phyloP scores from a whole-genome alignment of 2,329 filamentous ascomycete species.

The Fusarium sp. region DNA sequence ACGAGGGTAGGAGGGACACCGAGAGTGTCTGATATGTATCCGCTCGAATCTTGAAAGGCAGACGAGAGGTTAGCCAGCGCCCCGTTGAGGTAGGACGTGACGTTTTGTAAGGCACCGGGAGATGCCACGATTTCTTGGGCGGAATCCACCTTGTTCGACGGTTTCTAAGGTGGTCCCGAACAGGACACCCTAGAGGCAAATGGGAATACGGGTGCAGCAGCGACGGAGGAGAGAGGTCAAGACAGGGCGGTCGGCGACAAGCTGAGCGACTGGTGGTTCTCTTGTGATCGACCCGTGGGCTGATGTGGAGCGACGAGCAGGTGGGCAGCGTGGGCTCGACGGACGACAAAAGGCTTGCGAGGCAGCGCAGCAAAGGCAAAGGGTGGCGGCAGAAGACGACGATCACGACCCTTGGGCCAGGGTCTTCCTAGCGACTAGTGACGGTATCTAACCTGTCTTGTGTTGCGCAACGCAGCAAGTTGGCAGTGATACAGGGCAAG shows the following conservation, averaged over 20 bases:
- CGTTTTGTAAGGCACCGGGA: constrained; percentile 71
- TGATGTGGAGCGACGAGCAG: constrained; percentile 47
- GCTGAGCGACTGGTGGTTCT: constrained; percentile 40
- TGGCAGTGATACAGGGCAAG: constrained; percentile 33
- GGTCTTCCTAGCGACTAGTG: constrained; percentile 35
- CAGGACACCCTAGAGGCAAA: constrained; percentile 51
- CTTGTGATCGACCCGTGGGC: constrained; percentile 43
- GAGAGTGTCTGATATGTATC: constrained; percentile 62
- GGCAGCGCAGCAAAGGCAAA: background rate
- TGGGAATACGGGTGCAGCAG: constrained; percentile 38
- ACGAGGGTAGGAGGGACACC: constrained; percentile 61
- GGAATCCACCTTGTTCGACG: constrained; percentile 71
- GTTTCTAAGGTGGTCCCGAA: constrained; percentile 50
- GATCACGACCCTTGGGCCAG: constrained; percentile 43
- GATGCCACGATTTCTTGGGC: constrained; percentile 67
- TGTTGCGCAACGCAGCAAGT: constrained; percentile 31
- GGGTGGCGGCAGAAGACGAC: constrained; percentile 40
- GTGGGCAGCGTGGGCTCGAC: constrained; percentile 39
- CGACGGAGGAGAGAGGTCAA: constrained; percentile 31
- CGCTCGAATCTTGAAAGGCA: constrained; percentile 60
- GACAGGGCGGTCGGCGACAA: constrained; percentile 40
- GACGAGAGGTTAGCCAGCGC: constrained; percentile 61
- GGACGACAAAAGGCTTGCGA: constrained; percentile 26
- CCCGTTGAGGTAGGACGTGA: constrained; percentile 67
- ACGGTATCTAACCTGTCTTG: constrained; percentile 25